Evolutionary conservation across 2,329 filamentous ascomycete genomes (phyloP), one percentile per base, ranked within the genome.

Genomic region (Parasarocladium wereldwijsianum): DNA sequence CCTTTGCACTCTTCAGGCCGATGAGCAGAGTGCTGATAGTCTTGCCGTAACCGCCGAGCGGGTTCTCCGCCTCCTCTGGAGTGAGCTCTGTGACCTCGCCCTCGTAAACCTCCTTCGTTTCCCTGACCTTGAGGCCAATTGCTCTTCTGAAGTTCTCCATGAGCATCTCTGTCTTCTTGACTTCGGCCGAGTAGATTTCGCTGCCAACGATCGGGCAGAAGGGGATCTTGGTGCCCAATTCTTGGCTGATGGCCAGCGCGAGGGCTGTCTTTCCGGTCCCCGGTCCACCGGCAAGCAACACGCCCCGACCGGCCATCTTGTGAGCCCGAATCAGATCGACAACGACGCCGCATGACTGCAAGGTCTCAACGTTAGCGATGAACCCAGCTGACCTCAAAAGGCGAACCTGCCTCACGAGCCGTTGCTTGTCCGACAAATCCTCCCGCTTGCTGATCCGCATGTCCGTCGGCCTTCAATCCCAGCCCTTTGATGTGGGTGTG

Each of bases 81-180:
- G 87, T 93, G 43, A 98, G 73, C 57, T 98, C 90, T 41, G 84
- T 94, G 33, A 98, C 90, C 59, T 98, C 90, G 50, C 90, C 90
- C 60, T 98, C 90, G 58, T 96, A 98, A 35, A 98, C 87, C 58
- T 98, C 90, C 59, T 98, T 98, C 31, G 87, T 94, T 66, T 98
- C 90, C 47, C 90, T 84, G 41, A 98, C 90, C 50, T 93, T 86
- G 42, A 98, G 68, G 19, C 87, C 90, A 54, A 98, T 98, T 35
- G 90, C 90, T 50, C 90, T 70, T 51, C 90, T 73, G 57, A 98
- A 98, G 62, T 96, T 96, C 66, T 98, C 90, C 90, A 96, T 96
- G 51, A 98, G 62, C 41, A 93, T 80, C 57, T 98, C 90, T 29
- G 90, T 98, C 73, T 98, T 98, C 73, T 98, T 98, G 39, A 98